Evolutionary conservation across 495 filamentous ascomycete genomes (phyloP).

Genomic region (Aspergillus cristatus): DNA sequence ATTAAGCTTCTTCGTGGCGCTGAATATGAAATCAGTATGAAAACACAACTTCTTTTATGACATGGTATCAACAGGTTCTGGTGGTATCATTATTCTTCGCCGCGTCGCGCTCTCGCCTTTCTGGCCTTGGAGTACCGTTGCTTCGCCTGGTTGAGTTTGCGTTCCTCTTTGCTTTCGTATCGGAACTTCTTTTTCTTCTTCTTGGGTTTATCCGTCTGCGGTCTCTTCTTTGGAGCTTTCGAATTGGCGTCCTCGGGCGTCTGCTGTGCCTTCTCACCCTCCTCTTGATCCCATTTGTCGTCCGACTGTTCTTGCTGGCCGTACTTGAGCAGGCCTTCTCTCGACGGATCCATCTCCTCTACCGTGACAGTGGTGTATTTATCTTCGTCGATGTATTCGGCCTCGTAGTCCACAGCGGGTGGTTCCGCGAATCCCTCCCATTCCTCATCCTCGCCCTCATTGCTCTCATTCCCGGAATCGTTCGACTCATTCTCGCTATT

Average conservation of each 20-base stretch:
- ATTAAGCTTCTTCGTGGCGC: conserved; percentile 2
- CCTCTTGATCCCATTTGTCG: conserved; percentile 22
- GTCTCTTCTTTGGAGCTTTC: conserved; percentile 38
- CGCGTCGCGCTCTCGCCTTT: conserved; percentile 35
- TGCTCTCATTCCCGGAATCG: conserved; percentile 18
- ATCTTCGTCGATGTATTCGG: conserved; percentile 95
- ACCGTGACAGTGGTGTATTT: conserved; percentile 90
- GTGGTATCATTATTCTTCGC: conserved; percentile 20
- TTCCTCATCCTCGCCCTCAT: conserved; percentile 39
- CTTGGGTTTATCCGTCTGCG: conserved; percentile 49
- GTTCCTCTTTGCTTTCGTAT: conserved; percentile 79
- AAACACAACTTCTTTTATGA: not conserved
- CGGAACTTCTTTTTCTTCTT: conserved; percentile 83
- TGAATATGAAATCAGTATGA: conserved; percentile 1
- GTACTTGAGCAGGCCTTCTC: conserved; percentile 54
- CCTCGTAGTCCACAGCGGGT: conserved; percentile 64
- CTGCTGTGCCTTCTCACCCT: conserved; percentile 5
- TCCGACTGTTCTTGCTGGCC: conserved; percentile 40
- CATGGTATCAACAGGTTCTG: not conserved
- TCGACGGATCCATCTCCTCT: conserved; percentile 76
- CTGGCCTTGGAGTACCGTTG: conserved; percentile 51
- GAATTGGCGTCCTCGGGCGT: conserved; percentile 20
- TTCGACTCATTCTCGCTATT: conserved; percentile 37
- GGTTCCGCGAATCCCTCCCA: conserved; percentile 55
- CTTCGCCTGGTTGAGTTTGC: conserved; percentile 57